These are phyloP conservation scores for Xylaria flabelliformis DNA, from an alignment of 495 filamentous ascomycete genomes.

Conservation along the genomic window DNA sequence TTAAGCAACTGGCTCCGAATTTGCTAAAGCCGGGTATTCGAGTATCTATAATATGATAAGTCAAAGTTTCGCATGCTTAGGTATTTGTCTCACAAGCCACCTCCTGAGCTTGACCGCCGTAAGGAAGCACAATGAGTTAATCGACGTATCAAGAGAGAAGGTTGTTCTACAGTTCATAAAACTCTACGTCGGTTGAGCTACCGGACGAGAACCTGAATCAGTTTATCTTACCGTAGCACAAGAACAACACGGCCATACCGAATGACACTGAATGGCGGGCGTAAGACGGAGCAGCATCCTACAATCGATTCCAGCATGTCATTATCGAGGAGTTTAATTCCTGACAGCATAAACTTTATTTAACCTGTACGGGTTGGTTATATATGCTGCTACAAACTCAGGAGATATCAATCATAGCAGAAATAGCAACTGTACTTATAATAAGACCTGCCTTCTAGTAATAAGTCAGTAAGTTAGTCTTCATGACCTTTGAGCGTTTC, in stretches of 20 bases:
- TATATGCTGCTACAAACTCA: not conserved
- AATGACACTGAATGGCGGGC: not conserved
- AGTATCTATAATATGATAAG: not conserved
- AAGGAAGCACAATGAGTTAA: not conserved
- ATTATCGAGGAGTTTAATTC: not conserved
- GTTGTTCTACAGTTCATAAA: not conserved
- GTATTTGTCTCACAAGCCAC: conserved; percentile 12
- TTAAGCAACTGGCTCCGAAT: not conserved
- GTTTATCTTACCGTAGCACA: not conserved
- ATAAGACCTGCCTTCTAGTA: too few relatives aligned
- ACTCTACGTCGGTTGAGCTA: not conserved
- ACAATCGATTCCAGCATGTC: not conserved
- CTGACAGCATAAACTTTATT: not conserved
- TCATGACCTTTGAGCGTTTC: not conserved
- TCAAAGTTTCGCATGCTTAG: not conserved
- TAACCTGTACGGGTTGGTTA: not conserved
- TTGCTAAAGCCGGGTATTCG: not conserved
- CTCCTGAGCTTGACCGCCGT: conserved; percentile 1
- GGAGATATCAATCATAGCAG: not conserved
- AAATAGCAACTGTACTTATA: not conserved
- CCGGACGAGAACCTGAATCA: not conserved
- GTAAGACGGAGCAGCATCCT: not conserved
- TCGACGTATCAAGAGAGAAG: not conserved
- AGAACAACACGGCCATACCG: not conserved
- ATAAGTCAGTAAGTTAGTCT: too few relatives aligned